Conservation (phyloP, 257 asterid genomes). For the Nicotiana benthamiana region DNA sequence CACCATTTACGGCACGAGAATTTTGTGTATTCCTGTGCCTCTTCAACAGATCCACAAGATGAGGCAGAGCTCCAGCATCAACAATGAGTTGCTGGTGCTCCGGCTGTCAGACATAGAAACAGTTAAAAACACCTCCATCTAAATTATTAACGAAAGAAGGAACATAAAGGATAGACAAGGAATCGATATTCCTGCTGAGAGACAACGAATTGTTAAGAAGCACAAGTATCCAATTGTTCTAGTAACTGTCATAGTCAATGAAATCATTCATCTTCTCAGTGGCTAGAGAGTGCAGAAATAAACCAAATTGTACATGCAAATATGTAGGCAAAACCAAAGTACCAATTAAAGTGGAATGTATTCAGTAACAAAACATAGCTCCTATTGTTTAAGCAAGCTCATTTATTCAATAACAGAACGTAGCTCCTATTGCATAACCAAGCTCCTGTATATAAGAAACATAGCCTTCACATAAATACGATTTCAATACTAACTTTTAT, state of each 20-base stretch:
- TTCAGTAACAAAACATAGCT: neutral
- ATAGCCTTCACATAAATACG: neutral
- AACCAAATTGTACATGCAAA: neutral
- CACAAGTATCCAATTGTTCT: neutral
- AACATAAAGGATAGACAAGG: neutral
- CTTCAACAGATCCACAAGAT: conserved; percentile 74
- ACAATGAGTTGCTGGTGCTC: conserved; percentile 98
- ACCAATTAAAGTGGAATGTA: neutral
- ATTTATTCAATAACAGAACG: neutral
- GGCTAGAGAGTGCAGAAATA: neutral
- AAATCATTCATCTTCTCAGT: neutral
- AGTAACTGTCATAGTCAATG: neutral
- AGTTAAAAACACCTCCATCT: neutral
- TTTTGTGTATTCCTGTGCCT: conserved; percentile 49
- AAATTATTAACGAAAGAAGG: neutral
- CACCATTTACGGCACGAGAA: conserved; percentile 81
- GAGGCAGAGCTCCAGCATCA: conserved; percentile 90
- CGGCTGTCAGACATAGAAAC: conserved; percentile 46
- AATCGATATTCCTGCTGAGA: neutral
- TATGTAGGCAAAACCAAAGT: neutral
- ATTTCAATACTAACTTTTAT: conserved; percentile 51
- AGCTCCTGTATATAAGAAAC: neutral
- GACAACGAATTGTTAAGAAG: neutral
- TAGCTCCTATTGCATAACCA: neutral
- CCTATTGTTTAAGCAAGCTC: neutral